A percentile compares a stretch with the other conserved stretches of the same genome.
These are phyloP conservation scores for Candida sithepensis DNA, from an alignment of 805 yeast species.

Conservation along the genomic window DNA sequence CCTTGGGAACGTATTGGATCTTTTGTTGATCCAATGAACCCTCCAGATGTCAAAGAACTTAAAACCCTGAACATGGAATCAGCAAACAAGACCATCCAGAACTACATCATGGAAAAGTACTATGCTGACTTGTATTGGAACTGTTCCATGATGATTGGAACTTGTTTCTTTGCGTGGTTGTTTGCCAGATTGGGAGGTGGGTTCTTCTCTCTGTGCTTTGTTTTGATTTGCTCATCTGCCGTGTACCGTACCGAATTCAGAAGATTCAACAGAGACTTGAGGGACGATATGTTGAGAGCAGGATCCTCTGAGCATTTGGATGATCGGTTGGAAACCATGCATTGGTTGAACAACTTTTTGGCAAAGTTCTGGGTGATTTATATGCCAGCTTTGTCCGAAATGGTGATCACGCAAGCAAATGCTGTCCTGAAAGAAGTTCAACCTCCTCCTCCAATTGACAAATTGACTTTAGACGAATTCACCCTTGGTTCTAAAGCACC, in stretches of 20 bases:
- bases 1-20: slow-evolving; percentile 35
- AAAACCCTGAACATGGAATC: slow-evolving; percentile 14
- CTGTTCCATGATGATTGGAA: slow-evolving; percentile 58
- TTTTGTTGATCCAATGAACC: slow-evolving; percentile 25
- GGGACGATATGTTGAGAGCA: slow-evolving; percentile 72
- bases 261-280: slow-evolving; percentile 66
- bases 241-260: slow-evolving; percentile 71
- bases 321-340: slow-evolving; percentile 65
- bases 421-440: slow-evolving; percentile 64
- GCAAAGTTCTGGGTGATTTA: slow-evolving; percentile 84
- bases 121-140: slow-evolving; percentile 74
- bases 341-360: slow-evolving; percentile 75
- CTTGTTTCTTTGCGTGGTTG: slow-evolving; percentile 70
- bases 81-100: slow-evolving; percentile 38
- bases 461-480: slow-evolving; percentile 67
- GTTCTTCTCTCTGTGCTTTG: slow-evolving; percentile 56
- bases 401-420: slow-evolving; percentile 68
- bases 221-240: slow-evolving; percentile 58
- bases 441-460: slow-evolving; percentile 82
- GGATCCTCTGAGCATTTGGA: slow-evolving; percentile 62
- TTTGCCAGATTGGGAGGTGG: slow-evolving; percentile 64
- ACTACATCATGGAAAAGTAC: slow-evolving; percentile 64
- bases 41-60: slow-evolving; percentile 18
- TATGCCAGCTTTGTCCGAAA: slow-evolving; percentile 80
- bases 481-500: slow-evolving; percentile 83